Base-by-base conservation (phyloP, 2,329 filamentous ascomycete genomes). In the Cadophora sp. region DNA sequence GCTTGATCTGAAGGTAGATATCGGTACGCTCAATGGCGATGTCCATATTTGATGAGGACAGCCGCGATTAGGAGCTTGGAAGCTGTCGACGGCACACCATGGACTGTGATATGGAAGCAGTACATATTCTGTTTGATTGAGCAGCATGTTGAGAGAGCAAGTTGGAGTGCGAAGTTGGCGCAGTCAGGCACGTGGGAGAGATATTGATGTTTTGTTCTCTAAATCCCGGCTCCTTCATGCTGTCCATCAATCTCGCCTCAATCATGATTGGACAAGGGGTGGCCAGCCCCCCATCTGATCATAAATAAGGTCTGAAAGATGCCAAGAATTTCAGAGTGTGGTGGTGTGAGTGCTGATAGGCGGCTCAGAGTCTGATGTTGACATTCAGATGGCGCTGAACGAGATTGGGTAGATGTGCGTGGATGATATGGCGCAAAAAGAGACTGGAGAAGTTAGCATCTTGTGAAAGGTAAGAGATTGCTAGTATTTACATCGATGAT, bases 231-330 rank as follows among this genome's bases (percentile, higher is more conserved):
- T 55, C 51, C 51, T 29, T 51, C 14, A 6, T 34, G 31, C 51
- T 26, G n/a, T 55, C 27, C 7, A 55, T 34, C 51, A 55, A 34
- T 55, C 51, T 55, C 14, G 29, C 51, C 51, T 34, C 19, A 19
- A 27, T 16, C 29, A 55, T 12, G 9, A 31, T n/a, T 34, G 16
- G 16, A 55, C 12, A n/a, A 55, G 27, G 51, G 51, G 51, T 55
- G 51, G 51, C 51, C 51, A 55, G 51, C 51, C 51, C 51, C 51
- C 24, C 51, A 34, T 27, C 29, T 34, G 16, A 55, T n/a, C 51
- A 55, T 34, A n/a, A 55, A 26, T 14, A 55, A 55, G 29, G 51
- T 55, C 19, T 27, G 51, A 55, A 29, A 31, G 51, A 34, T 55
- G 3, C n/a, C 51, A 55, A 26, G 27, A 34, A 55, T 14, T 34